Base-by-base conservation (phyloP, 768 basidiomycete species). In the Amanita inopinata region DNA sequence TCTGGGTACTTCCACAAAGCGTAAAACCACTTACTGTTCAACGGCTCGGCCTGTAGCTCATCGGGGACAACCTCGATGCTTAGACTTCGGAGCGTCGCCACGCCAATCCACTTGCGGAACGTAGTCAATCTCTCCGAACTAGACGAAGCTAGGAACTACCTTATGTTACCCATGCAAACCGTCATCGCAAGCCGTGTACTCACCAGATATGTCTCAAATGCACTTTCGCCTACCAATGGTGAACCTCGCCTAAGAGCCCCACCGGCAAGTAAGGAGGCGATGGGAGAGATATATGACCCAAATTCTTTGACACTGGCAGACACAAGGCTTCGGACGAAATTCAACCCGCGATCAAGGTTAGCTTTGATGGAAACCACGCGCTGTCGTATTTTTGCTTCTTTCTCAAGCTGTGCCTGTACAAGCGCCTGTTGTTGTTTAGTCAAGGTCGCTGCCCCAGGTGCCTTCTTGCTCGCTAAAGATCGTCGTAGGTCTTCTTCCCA, bases 401-500 rank as follows among this genome's bases (percentile, higher is more conserved):
- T 87, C 23, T 76, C 73, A 4, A 94, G 67, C 57, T 98, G 94
- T 2, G 78, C 78, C 38, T 83, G 73, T 9, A 98, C 75, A n/a
- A 89, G 71, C 0, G 78, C 80, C 47, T 84, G 79, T 46, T 96
- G 89, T 46, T 84, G 80, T 56, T 91, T 97, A 1, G 86, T 87
- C 12, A 97, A 59, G 1, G 66, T 66, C 4, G 61, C 64, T 1
- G 67, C 51, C 1, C 60, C 55, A 1, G 69, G 60, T 7, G 76
- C 71, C 57, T 87, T 89, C 66, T 97, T 97, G 43, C 64, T 75
- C 4, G 87, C 86, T 1, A 97, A 66, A 0, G 82, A 78, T 51
- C 86, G 81, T 7, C 92, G 77, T n/a, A 94, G 66, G 47, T 99
- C 93, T 19, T 81, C 83, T 48, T 99, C 96, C 94, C 94, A 99